Evolutionary conservation across 2,329 filamentous ascomycete genomes (phyloP).

Genomic region (Xylariaceae sp.): DNA sequence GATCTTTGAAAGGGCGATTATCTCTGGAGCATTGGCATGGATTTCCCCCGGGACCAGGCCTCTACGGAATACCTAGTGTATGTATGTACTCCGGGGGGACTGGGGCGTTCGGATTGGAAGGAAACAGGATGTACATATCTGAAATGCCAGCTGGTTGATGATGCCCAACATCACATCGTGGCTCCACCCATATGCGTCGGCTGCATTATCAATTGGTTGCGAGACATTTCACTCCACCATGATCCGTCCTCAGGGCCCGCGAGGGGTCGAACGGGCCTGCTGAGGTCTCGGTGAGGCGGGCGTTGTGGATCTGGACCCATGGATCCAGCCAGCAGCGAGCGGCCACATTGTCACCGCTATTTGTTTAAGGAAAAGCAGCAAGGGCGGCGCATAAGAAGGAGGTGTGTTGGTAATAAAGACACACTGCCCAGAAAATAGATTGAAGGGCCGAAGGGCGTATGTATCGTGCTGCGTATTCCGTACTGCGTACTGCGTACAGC

Average conservation of each 20-base stretch:
- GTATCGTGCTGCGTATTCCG: neutral
- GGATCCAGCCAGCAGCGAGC: constrained; percentile 27
- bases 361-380: constrained; percentile 20
- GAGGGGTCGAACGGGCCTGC: constrained; percentile 11
- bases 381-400: constrained; percentile 7
- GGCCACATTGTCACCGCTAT: constrained; percentile 34
- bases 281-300: constrained; percentile 25
- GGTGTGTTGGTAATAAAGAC: neutral
- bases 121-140: constrained; percentile 1
- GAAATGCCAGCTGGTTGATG: constrained; percentile 25
- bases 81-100: constrained; percentile 14
- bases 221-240: constrained; percentile 23
- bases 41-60: constrained; percentile 7
- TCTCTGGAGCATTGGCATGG: constrained; percentile 2
- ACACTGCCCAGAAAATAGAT: neutral
- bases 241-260: constrained; percentile 22
- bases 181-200: constrained; percentile 31
- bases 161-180: constrained; percentile 32
- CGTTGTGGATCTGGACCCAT: constrained; percentile 25
- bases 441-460: neutral
- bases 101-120: constrained; percentile 11
- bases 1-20: neutral
- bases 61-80: neutral
- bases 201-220: constrained; percentile 28
- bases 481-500: neutral